A percentile compares a stretch with the other conserved stretches of the same genome.
Evolutionary conservation across 805 yeast genomes (phyloP).

Genomic region (Zygosaccharomyces gambellarensis): DNA sequence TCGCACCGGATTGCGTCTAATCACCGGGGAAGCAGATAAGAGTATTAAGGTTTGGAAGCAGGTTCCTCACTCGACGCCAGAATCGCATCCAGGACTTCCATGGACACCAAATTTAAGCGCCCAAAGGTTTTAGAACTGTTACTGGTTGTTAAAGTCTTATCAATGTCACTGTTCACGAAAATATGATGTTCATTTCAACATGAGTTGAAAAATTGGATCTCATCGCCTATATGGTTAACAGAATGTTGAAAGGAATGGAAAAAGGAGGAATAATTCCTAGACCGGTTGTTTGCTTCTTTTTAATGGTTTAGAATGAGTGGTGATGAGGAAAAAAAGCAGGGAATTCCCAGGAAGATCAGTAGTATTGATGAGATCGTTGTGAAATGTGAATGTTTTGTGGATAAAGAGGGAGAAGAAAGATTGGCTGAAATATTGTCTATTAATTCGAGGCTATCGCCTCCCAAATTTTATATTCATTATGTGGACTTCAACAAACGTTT

Average conservation of each 20-base stretch:
- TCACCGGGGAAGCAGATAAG: slow-evolving; percentile 90
- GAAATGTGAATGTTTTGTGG: slow-evolving; percentile 79
- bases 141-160: not conserved
- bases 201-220: not conserved
- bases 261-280: not conserved
- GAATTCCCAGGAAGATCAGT: slow-evolving; percentile 27
- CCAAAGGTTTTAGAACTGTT: slow-evolving; percentile 24
- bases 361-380: slow-evolving; percentile 49
- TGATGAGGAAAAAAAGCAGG: slow-evolving; percentile 25
- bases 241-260: not conserved
- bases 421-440: slow-evolving; percentile 81
- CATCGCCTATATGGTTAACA: not conserved
- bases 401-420: slow-evolving; percentile 74
- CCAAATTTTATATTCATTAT: slow-evolving; percentile 87
- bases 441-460: slow-evolving; percentile 68
- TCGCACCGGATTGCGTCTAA: slow-evolving; percentile 67
- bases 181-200: not conserved
- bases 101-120: slow-evolving; percentile 31
- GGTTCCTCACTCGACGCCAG: slow-evolving; percentile 33
- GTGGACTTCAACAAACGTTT: slow-evolving; percentile 91
- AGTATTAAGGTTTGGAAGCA: slow-evolving; percentile 72
- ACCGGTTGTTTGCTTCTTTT: not conserved
- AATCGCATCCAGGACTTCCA: slow-evolving; percentile 28
- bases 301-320: slow-evolving; percentile 13
- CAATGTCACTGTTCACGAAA: not conserved